phyloP scores from a whole-genome alignment of 2,329 filamentous ascomycete genomes.

The Claviceps sp. region DNA sequence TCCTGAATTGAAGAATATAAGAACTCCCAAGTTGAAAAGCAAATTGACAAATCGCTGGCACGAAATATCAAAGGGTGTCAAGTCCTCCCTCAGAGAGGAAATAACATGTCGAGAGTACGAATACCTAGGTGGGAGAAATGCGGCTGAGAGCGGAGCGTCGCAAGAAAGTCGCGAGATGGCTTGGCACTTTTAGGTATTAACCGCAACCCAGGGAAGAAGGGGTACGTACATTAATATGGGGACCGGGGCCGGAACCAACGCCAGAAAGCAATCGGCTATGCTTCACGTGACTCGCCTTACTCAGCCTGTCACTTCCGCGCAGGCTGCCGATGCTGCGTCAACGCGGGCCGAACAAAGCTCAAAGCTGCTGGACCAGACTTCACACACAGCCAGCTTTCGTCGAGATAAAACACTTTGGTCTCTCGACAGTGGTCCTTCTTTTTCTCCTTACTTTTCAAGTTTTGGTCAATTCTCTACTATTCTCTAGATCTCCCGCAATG shows the following conservation, averaged over 20 bases:
- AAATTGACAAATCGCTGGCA: background rate
- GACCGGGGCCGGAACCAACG: too few relatives aligned
- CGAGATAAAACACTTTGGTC: background rate
- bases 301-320: constrained; percentile 6
- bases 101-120: background rate
- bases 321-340: constrained; percentile 8
- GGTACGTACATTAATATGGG: too few relatives aligned
- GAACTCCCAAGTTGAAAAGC: background rate
- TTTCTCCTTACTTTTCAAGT: background rate
- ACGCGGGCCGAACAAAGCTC: constrained; percentile 3
- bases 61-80: background rate
- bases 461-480: background rate
- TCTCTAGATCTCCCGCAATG: constrained; percentile 39
- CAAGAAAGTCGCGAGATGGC: constrained; percentile 1
- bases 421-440: background rate
- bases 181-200: background rate
- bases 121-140: background rate
- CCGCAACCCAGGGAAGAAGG: background rate
- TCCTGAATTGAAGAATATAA: background rate
- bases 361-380: background rate
- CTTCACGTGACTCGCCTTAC: constrained; percentile 11
- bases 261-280: background rate
- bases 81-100: background rate
- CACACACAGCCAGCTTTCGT: background rate
- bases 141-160: background rate